A percentile compares a stretch with the other conserved stretches of the same genome.
Evolutionary conservation across 2,329 filamentous ascomycete species (phyloP).

Genomic region (Cadophora sp.): DNA sequence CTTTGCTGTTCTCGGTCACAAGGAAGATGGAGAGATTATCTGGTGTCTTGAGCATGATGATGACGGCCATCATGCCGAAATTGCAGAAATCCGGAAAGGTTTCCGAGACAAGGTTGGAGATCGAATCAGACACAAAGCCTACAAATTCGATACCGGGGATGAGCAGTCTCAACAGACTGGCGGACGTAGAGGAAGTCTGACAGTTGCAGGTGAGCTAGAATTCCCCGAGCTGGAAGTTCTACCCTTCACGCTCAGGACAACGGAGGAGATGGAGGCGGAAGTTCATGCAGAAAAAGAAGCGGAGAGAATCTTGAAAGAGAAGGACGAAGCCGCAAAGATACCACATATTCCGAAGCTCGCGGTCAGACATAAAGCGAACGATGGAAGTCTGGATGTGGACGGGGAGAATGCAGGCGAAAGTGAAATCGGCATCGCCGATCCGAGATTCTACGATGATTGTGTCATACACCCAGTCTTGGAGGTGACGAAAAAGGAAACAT

Average conservation of each 20-base stretch:
- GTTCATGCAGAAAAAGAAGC: conserved; percentile 21
- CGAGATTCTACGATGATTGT: conserved; percentile 42
- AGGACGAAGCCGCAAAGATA: conserved; percentile 1
- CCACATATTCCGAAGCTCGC: conserved; percentile 13
- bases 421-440: conserved; percentile 37
- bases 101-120: conserved; percentile 29
- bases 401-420: conserved; percentile 14
- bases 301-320: conserved; percentile 12
- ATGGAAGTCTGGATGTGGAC: conserved; percentile 25
- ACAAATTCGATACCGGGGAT: conserved; percentile 30
- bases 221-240: conserved; percentile 43
- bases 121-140: conserved; percentile 24
- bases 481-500: neutral
- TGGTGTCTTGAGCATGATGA: conserved; percentile 39
- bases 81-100: conserved; percentile 28
- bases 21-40: conserved; percentile 31
- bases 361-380: conserved; percentile 12
- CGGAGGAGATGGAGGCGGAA: conserved; percentile 23
- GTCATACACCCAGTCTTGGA: conserved; percentile 25
- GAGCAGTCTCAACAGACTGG: conserved; percentile 28
- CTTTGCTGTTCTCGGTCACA: conserved; percentile 33
- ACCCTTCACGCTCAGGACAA: conserved; percentile 30
- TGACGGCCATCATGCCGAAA: conserved; percentile 31
- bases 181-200: conserved; percentile 39
- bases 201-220: conserved; percentile 35